Evolutionary conservation across 495 filamentous ascomycete genomes (phyloP).

Genomic region (Arthonia radiata): DNA sequence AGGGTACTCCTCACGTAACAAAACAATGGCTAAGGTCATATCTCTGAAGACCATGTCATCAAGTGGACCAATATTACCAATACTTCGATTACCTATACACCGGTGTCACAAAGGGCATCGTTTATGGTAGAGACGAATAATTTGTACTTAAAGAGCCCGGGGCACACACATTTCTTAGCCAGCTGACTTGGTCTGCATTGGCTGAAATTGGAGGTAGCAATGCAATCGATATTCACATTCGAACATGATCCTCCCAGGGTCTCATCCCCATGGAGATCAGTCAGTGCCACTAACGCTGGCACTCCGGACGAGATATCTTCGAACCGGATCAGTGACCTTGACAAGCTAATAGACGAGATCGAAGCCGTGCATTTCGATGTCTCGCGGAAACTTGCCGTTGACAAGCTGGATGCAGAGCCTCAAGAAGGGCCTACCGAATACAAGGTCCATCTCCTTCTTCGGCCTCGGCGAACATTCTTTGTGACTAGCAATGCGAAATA

Average conservation of each 20-base stretch:
- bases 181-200: too few relatives aligned
- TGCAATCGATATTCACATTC: constrained; percentile 93
- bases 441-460: constrained; percentile 77
- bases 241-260: constrained; percentile 71
- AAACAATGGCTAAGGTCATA: too few relatives aligned
- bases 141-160: too few relatives aligned
- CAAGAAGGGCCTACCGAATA: constrained; percentile 90
- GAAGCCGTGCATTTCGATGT: constrained; percentile 9
- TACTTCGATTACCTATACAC: too few relatives aligned
- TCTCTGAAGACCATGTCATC: too few relatives aligned
- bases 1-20: too few relatives aligned
- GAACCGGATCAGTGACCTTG: background rate
- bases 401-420: constrained; percentile 67
- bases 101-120: too few relatives aligned
- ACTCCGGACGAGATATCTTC: background rate
- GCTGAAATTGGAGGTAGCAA: too few relatives aligned
- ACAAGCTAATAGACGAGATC: constrained; percentile 8
- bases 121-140: too few relatives aligned
- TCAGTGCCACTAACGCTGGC: constrained; percentile 6
- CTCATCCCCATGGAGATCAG: constrained; percentile 64
- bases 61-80: too few relatives aligned
- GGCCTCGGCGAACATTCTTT: constrained; percentile 48
- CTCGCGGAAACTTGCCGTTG: constrained; percentile 35
- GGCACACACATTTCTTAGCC: too few relatives aligned
- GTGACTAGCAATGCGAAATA: constrained; percentile 34